Percentiles rank a stretch among this genome's conserved stretches.
These are phyloP conservation scores for Colletotrichum eleusines DNA, from an alignment of 2,329 filamentous ascomycete genomes.

Conservation along the genomic window DNA sequence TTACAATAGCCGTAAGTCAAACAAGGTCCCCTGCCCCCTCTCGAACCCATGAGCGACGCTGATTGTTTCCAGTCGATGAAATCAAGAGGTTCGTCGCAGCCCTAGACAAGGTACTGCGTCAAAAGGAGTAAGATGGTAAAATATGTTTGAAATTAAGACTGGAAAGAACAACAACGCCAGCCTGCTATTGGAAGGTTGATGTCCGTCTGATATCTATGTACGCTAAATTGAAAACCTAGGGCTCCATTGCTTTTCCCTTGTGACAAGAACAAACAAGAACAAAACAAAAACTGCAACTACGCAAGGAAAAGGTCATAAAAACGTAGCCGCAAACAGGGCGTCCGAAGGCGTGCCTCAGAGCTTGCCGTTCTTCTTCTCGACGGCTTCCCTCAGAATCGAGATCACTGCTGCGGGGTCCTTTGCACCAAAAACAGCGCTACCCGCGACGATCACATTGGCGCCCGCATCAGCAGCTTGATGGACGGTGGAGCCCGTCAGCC, in stretches of 20 bases:
- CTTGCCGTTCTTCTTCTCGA: constrained; percentile 70
- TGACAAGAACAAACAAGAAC: constrained; percentile 3
- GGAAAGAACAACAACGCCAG: constrained; percentile 18
- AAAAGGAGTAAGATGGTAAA: constrained; percentile 39
- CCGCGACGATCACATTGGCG: constrained; percentile 97
- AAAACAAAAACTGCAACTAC: constrained; percentile 3
- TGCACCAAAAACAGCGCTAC: constrained; percentile 94
- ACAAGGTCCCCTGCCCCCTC: not conserved
- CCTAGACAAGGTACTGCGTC: constrained; percentile 61
- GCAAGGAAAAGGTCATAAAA: constrained; percentile 33
- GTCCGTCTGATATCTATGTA: constrained; percentile 29
- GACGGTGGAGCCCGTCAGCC: constrained; percentile 88
- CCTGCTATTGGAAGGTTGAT: constrained; percentile 2
- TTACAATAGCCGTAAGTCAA: constrained; percentile 75
- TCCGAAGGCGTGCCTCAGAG: constrained; percentile 45
- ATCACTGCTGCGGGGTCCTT: constrained; percentile 91
- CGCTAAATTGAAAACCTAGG: constrained; percentile 27
- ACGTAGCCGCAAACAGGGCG: constrained; percentile 11
- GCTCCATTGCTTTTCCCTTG: constrained; percentile 30
- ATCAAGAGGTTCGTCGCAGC: constrained; percentile 64
- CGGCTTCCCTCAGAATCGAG: constrained; percentile 79
- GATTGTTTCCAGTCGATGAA: constrained; percentile 63
- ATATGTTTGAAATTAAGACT: constrained; percentile 31
- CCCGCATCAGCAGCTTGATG: constrained; percentile 95
- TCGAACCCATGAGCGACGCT: not conserved